Base-by-base conservation (phyloP, 116 monocot genomes). In the Iris pallida region DNA sequence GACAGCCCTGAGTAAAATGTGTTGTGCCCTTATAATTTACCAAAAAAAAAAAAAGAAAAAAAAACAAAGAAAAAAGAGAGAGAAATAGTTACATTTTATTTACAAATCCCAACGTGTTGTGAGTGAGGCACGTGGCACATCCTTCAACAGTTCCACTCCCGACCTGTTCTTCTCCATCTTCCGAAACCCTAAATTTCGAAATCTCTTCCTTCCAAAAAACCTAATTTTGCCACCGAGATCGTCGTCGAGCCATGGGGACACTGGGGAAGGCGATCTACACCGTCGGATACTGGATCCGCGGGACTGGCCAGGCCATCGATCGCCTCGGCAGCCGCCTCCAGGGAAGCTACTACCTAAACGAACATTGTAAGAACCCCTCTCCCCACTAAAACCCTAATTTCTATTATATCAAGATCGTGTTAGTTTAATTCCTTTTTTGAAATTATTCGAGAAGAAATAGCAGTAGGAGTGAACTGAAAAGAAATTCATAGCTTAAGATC, bases 221-320 rank as follows among this genome's bases (percentile, higher is more conserved):
- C 13, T 2, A 51, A 7, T 2, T 51, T 51, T 51, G 11, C 49
- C 49, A 57, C 20, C 16, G 20, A 57, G 20, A 57, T 18, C 57
- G 19, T 9, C 7, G 7, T 0, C 7, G 42, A 60, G 19, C 45
- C 16, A 92, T 88, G 92, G 88, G 82, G 13, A 90, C 88, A 4
- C 72, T 94, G 46, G 90, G 93, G 63, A 86, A 75, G 61, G 90
- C 87, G 78, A 82, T 87, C 74, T 94, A 90, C 81, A 75, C 90
- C 69, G 90, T 87, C 30, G 93, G 93, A 11, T 87, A 87, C 78
- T 94, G 93, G 93, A 87, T 94, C 65, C 83, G 93, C 7, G 93
- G 86, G 80, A 86, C 93, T 48, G 93, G 93, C 13, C 93, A 93
- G 62, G 93, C 93, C 67, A 69, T 93, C 62, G 93, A 93, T 55